Evolutionary conservation across 2,329 filamentous ascomycete species (phyloP).

Genomic region (Boeremia exigua): DNA sequence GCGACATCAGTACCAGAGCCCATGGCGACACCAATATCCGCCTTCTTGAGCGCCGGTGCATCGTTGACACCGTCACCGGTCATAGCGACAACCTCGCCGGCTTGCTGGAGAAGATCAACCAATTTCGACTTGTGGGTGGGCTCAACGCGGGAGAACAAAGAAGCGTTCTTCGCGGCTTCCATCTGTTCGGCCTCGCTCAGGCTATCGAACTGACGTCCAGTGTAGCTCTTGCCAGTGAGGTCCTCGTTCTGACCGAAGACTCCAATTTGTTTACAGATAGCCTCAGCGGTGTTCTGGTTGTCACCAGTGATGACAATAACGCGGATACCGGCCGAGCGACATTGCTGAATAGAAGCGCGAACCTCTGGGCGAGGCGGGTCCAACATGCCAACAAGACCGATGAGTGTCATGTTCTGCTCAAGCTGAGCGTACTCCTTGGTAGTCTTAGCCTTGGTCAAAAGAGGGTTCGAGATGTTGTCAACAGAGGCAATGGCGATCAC

Average conservation of each 20-base stretch:
- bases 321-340: constrained; percentile 90
- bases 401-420: constrained; percentile 91
- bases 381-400: constrained; percentile 94
- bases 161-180: constrained; percentile 82
- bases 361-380: constrained; percentile 96
- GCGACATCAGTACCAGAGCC: constrained; percentile 96
- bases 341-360: constrained; percentile 81
- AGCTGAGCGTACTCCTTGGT: constrained; percentile 83
- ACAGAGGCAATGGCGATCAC: constrained; percentile 91
- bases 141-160: constrained; percentile 94
- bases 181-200: constrained; percentile 80
- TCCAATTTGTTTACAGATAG: constrained; percentile 96
- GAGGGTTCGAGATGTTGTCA: constrained; percentile 73
- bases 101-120: constrained; percentile 91
- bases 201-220: constrained; percentile 91
- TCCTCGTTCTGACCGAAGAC: constrained; percentile 85
- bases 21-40: constrained; percentile 99
- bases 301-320: constrained; percentile 98
- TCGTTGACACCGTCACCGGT: constrained; percentile 99
- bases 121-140: constrained; percentile 97
- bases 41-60: constrained; percentile 95
- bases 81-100: constrained; percentile 97
- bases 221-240: constrained; percentile 89
- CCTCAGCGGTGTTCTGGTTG: constrained; percentile 96
- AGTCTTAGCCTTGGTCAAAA: constrained; percentile 77